phyloP scores from a whole-genome alignment of 306 rosid genomes.

The Cucurbita ficifolia region DNA sequence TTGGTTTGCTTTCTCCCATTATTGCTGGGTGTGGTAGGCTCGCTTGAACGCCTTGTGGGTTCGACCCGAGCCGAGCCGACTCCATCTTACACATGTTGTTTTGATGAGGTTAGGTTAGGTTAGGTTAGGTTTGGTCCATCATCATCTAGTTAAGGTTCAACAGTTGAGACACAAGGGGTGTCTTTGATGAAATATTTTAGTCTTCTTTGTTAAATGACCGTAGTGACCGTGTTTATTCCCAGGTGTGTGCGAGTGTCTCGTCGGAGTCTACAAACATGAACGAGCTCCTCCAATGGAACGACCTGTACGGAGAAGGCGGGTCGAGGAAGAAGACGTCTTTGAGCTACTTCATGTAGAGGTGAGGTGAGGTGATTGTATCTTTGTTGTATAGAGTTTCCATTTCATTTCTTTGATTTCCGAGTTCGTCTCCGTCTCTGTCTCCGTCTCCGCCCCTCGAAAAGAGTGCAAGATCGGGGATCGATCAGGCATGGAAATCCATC shows the following conservation, averaged over 20 bases:
- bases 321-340: conserved; percentile 63
- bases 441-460: conserved; percentile 2
- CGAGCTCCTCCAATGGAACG: conserved; percentile 86
- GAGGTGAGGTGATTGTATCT: conserved; percentile 11
- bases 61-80: too few species aligned
- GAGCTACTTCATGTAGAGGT: conserved; percentile 81
- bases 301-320: conserved; percentile 91
- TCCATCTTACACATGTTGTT: too few species aligned
- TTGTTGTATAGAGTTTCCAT: conserved; percentile 45
- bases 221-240: neutral
- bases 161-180: too few species aligned
- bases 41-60: too few species aligned
- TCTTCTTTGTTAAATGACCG: neutral
- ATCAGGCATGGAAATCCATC: conserved; percentile 1
- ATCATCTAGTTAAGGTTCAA: too few species aligned
- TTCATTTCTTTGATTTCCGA: conserved; percentile 16
- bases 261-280: conserved; percentile 77
- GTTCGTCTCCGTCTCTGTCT: neutral
- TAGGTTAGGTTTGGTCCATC: too few species aligned
- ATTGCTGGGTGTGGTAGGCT: too few species aligned
- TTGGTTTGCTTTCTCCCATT: conserved; percentile 2
- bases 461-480: conserved; percentile 16
- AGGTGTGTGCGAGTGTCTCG: conserved; percentile 94
- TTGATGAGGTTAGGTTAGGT: too few species aligned
- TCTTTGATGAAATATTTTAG: neutral